Conservation (phyloP, 2,329 filamentous ascomycete genomes). For the Colletotrichum higginsianum region DNA sequence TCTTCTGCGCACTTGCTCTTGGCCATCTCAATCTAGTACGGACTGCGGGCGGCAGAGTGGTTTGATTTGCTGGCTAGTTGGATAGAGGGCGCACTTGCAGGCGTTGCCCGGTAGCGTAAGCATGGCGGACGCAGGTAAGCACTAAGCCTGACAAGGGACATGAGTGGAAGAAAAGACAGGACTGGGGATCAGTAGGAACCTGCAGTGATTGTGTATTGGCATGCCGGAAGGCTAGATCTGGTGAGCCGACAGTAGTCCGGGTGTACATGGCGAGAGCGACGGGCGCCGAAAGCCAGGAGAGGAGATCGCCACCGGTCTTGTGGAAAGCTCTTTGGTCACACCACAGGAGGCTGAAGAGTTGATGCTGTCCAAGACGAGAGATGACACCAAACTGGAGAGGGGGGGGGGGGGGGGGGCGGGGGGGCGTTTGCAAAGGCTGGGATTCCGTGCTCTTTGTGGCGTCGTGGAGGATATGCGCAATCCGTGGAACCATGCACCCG, state of each 20-base stretch:
- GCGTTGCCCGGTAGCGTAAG: slow-evolving; percentile 31
- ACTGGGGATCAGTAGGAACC: slow-evolving; percentile 16
- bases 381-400: neutral
- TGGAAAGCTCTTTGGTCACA: neutral
- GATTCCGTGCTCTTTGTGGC: too few species aligned
- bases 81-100: slow-evolving; percentile 17
- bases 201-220: neutral
- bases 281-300: neutral
- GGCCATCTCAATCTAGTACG: slow-evolving; percentile 24
- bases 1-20: slow-evolving; percentile 15
- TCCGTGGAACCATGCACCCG: neutral
- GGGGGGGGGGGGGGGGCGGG: too few species aligned
- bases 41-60: neutral
- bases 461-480: too few species aligned
- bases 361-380: neutral
- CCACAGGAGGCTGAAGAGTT: neutral
- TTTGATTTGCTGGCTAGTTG: slow-evolving; percentile 26
- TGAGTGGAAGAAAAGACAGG: slow-evolving; percentile 19
- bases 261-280: neutral
- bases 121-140: slow-evolving; percentile 28
- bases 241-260: neutral
- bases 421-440: too few species aligned
- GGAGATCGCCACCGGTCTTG: neutral
- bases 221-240: neutral
- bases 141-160: slow-evolving; percentile 35